These are phyloP conservation scores for Nakazawaea ishiwadae DNA, from an alignment of 805 yeast species.

Conservation along the genomic window DNA sequence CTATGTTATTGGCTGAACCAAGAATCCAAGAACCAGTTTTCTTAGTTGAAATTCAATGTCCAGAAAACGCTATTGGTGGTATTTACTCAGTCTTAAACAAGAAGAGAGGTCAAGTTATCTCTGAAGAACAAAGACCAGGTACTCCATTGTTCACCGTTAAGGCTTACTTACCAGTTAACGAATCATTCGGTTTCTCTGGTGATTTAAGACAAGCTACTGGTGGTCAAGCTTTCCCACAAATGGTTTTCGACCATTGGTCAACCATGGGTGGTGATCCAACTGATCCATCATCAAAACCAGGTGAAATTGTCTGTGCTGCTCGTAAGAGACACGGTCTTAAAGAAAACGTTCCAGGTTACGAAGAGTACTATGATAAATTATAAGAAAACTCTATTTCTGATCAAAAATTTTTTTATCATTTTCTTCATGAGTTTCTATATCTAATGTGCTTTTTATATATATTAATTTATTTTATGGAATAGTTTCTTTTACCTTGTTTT, in stretches of 20 bases:
- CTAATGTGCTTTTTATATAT: slow-evolving; percentile 8
- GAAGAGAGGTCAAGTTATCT: slow-evolving; percentile 99
- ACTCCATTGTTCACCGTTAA: slow-evolving; percentile 99
- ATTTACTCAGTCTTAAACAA: slow-evolving; percentile 98
- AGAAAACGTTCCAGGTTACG: slow-evolving; percentile 98
- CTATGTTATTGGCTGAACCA: slow-evolving; percentile 97
- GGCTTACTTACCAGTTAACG: slow-evolving; percentile 99
- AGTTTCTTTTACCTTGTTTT: not conserved
- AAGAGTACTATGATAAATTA: slow-evolving; percentile 95
- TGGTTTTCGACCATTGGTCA: slow-evolving; percentile 99
- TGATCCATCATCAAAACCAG: slow-evolving; percentile 72
- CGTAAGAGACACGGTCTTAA: slow-evolving; percentile 97
- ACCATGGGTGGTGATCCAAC: slow-evolving; percentile 87
- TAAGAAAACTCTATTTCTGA: too few species aligned
- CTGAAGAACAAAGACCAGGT: slow-evolving; percentile 99
- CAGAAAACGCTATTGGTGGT: slow-evolving; percentile 99
- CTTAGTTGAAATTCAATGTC: slow-evolving; percentile 99
- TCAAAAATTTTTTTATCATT: not conserved
- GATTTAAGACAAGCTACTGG: slow-evolving; percentile 99
- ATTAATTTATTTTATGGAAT: slow-evolving; percentile 6
- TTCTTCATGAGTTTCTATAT: slow-evolving; percentile 8
- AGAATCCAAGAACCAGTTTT: slow-evolving; percentile 98
- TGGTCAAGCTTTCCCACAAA: slow-evolving; percentile 99
- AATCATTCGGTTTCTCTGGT: slow-evolving; percentile 99
- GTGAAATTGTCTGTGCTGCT: slow-evolving; percentile 51